phyloP scores from a whole-genome alignment of 1,284 basidiomycete genomes.

The Inonotus hispidus region DNA sequence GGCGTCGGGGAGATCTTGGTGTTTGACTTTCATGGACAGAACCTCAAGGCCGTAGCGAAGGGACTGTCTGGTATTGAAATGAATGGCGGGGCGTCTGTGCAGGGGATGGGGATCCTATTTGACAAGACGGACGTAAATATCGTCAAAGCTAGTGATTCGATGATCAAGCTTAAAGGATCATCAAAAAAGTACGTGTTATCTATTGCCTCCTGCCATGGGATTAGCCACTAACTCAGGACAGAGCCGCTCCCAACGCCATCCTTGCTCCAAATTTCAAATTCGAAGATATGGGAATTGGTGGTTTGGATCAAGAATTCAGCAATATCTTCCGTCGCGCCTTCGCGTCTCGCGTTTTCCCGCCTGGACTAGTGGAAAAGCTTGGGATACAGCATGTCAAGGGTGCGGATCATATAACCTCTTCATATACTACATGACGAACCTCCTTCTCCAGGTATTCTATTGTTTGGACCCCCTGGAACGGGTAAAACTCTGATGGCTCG shows the following conservation, averaged over 20 bases:
- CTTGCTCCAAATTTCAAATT: conserved; percentile 99
- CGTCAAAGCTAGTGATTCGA: conserved; percentile 75
- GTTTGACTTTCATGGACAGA: conserved; percentile 90
- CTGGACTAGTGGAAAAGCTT: conserved; percentile 93
- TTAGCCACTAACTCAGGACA: conserved; percentile 26
- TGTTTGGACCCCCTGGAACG: conserved; percentile 96
- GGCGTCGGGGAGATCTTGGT: conserved; percentile 71
- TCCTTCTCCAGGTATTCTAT: conserved; percentile 69
- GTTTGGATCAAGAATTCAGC: conserved; percentile 92
- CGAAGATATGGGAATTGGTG: conserved; percentile 99
- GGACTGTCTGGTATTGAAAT: conserved; percentile 66
- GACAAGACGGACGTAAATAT: conserved; percentile 88
- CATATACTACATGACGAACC: background rate
- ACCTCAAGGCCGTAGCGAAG: conserved; percentile 71
- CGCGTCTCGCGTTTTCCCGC: conserved; percentile 96
- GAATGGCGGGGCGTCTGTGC: conserved; percentile 30
- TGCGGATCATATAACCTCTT: conserved; percentile 27
- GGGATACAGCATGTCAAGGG: conserved; percentile 99
- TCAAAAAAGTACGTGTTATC: conserved; percentile 66
- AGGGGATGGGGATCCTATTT: conserved; percentile 75
- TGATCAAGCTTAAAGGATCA: conserved; percentile 90
- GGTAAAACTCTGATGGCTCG: conserved; percentile 98
- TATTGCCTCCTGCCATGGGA: background rate
- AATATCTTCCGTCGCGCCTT: conserved; percentile 99
- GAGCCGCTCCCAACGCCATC: conserved; percentile 91